Evolutionary conservation across 768 basidiomycete genomes (phyloP), one percentile per base, ranked within the genome.

Genomic region (Lactarius indigo): DNA sequence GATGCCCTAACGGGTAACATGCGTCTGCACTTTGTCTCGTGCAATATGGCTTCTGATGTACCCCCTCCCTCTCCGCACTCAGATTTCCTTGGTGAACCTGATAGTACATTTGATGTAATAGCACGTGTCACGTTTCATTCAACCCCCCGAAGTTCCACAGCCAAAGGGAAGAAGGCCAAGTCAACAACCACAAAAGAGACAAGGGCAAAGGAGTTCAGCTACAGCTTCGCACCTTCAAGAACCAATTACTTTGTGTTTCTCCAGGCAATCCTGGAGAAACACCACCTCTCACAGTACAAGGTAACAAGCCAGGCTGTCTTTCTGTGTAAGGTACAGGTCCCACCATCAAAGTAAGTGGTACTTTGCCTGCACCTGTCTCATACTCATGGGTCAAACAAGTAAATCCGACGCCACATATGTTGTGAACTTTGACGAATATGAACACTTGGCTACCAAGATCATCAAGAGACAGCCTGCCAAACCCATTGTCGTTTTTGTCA

Each of bases 221-320:
- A 10, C 1, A 10, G 0, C 17, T 23, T 47, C 2, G n/a, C 18
- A 0, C 3, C 3, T 2, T 6, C 44, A 0, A 5, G 23, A 1
- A 2, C 10, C 8, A 47, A 47, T 5, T 47, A 47, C 4, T 3
- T 44, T 6, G 8, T 0, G 10, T 47, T 47, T n/a, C 44, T 47
- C 44, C 44, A 47, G n/a, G n/a, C n/a, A 4, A 47, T 47, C 3
- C n/a, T 47, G 9, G n/a, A 47, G 7, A 47, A 47, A 4, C 44
- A 47, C 44, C n/a, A 47, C 5, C 20, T 47, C 10, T 20, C 4
- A 1, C 7, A 17, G 3, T 47, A 47, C n/a, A 47, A 2, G 3
- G 44, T n/a, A 47, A 9, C 44, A n/a, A 9, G n/a, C 10, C 18
- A 47, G n/a, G 20, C 44, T 0, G 9, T 7, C 0, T 47, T 47